These are phyloP conservation scores for Vanrija humicola DNA, from an alignment of 1,284 basidiomycete species.

Conservation along the genomic window DNA sequence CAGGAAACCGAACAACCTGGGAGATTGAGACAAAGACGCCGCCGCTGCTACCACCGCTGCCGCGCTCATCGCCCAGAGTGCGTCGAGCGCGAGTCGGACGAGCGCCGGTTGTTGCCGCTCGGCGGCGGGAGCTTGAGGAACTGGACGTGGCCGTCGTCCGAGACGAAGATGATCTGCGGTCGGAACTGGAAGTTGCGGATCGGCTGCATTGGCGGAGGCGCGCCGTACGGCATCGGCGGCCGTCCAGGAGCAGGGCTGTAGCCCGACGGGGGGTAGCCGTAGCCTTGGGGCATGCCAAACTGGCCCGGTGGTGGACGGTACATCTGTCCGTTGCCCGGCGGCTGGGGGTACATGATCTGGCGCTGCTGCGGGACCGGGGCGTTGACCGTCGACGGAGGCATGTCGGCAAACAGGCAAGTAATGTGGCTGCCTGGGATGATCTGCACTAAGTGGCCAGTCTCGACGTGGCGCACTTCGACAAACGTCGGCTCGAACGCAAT, in stretches of 20 bases:
- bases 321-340: not conserved
- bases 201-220: slow-evolving; percentile 16
- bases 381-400: slow-evolving; percentile 65
- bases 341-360: slow-evolving; percentile 31
- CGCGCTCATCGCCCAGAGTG: not conserved
- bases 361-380: slow-evolving; percentile 31
- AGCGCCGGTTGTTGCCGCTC: not conserved
- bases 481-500: slow-evolving; percentile 96
- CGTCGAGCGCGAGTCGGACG: slow-evolving; percentile 6
- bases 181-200: slow-evolving; percentile 27
- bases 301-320: slow-evolving; percentile 8
- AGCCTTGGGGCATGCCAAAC: slow-evolving; percentile 8
- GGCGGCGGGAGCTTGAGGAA: slow-evolving; percentile 43
- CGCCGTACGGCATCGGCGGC: slow-evolving; percentile 2
- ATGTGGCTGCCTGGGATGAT: slow-evolving; percentile 91
- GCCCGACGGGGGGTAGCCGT: not conserved
- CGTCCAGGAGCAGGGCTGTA: slow-evolving; percentile 1
- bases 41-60: not conserved
- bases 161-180: slow-evolving; percentile 46
- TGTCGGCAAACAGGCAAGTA: slow-evolving; percentile 87
- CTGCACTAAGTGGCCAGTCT: slow-evolving; percentile 86
- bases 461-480: slow-evolving; percentile 93
- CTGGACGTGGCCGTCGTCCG: slow-evolving; percentile 48
- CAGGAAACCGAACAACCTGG: not conserved
- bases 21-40: too few relatives aligned